These are phyloP conservation scores for Paxillus rubicundulus DNA, from an alignment of 768 basidiomycete genomes.

Conservation along the genomic window DNA sequence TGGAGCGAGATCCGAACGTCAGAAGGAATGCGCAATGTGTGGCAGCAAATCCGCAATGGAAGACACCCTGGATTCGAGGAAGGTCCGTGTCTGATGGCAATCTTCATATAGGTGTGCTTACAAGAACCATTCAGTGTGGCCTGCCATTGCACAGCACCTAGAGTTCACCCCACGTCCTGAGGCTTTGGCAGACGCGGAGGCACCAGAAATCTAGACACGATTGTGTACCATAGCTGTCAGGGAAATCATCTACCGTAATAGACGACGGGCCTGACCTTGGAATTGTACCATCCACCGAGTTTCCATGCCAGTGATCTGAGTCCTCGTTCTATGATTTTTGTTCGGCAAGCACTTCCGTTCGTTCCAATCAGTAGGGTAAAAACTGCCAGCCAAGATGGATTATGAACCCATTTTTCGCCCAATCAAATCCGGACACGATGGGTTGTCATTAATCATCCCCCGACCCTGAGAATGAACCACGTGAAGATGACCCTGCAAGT, in stretches of 20 bases:
- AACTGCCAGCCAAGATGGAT: too few species aligned
- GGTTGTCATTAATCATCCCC: background rate
- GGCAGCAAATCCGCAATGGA: slow-evolving; percentile 81
- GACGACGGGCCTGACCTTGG: too few species aligned
- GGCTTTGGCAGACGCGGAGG: slow-evolving; percentile 18
- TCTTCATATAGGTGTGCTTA: slow-evolving; percentile 7
- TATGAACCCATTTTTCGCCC: too few species aligned
- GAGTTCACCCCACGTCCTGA: slow-evolving; percentile 51
- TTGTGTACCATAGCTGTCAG: slow-evolving; percentile 1
- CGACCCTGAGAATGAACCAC: background rate
- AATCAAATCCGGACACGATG: background rate
- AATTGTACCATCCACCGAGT: too few species aligned
- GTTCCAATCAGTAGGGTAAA: too few species aligned
- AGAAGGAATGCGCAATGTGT: slow-evolving; percentile 79
- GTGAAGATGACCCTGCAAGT: background rate
- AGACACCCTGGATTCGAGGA: slow-evolving; percentile 88
- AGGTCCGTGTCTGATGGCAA: slow-evolving; percentile 40
- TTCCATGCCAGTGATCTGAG: too few species aligned
- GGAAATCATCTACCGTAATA: background rate
- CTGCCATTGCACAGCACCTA: slow-evolving; percentile 58
- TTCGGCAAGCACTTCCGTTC: too few species aligned
- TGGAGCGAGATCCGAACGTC: slow-evolving; percentile 84
- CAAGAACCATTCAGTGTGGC: slow-evolving; percentile 52
- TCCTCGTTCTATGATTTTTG: too few species aligned
- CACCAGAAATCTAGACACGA: slow-evolving; percentile 13